Evolutionary conservation across 2,329 filamentous ascomycete genomes (phyloP), one percentile per base, ranked within the genome.

Genomic region (Phyllosticta capitalensis): DNA sequence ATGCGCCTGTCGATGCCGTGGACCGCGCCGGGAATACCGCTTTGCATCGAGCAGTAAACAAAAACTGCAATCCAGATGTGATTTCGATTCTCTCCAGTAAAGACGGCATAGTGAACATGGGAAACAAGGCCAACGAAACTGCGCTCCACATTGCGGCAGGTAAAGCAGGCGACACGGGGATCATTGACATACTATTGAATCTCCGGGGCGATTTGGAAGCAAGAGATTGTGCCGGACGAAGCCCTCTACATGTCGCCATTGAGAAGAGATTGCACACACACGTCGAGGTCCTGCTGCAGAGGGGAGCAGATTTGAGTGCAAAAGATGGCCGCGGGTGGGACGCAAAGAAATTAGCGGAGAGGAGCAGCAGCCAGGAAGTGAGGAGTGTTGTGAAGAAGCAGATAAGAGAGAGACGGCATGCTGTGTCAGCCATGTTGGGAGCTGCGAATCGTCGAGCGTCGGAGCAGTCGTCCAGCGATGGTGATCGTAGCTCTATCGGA

Each of bases 1-100:
- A 28, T 52, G 58, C 58, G 7, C 21, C 54, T 30, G 48, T 59
- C 5, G 28, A 59, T 20, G 58, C 58, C 2, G 21, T 52, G 14
- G 58, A 59, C 28, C 54, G 49, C 19, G 54, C 54, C 22, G 58
- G 58, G 38, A 53, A 59, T 45, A 59, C 58, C 3, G 58, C 58
- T 19, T 53, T 59, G 9, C 58, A 59, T 17, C 58, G 58, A n/a
- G 45, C 58, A 3, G 30, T 59, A 17, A 52, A 53, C 14, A 59
- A 59, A 17, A 55, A 49, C 9, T 52, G 58, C 21, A 55, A 45
- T 51, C 21, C 22, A 14, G 58, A 59, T 20, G 54, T 59, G 12
- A 55, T 55, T 9, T 52, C 54, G 30, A 17, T 53, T 14, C 30
- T 59, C 9, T 1, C 55, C 19, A 38, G 48, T 14, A 59, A 55